Conservation (phyloP, 2,329 filamentous ascomycete species). For the Pseudonectria buxi region DNA sequence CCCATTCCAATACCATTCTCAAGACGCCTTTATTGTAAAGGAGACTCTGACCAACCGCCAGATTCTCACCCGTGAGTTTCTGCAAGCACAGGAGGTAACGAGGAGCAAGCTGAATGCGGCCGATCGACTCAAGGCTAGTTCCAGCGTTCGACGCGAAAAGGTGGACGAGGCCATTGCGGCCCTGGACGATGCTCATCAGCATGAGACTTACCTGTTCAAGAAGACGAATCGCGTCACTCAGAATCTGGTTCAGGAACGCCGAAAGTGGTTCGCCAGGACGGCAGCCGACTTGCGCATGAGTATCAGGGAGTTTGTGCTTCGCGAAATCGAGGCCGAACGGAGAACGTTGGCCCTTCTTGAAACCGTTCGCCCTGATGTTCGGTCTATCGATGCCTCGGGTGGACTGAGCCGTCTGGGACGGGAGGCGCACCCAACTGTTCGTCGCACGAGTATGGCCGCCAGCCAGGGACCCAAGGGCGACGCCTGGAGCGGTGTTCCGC, state of each 20-base stretch:
- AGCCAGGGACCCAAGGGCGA: slow-evolving; percentile 97
- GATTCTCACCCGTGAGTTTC: slow-evolving; percentile 85
- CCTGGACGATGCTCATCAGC: slow-evolving; percentile 77
- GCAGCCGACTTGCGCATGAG: slow-evolving; percentile 74
- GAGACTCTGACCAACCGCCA: slow-evolving; percentile 97
- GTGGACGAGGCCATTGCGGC: slow-evolving; percentile 94
- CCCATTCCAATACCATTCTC: slow-evolving; percentile 88
- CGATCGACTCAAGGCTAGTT: slow-evolving; percentile 79
- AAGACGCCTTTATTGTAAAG: slow-evolving; percentile 95
- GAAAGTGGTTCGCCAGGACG: slow-evolving; percentile 85
- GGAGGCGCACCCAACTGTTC: slow-evolving; percentile 70
- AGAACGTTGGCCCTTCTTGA: slow-evolving; percentile 90
- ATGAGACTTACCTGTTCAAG: slow-evolving; percentile 72
- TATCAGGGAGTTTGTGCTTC: slow-evolving; percentile 86
- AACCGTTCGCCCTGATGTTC: slow-evolving; percentile 84
- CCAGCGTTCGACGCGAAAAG: slow-evolving; percentile 85
- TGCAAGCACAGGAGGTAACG: slow-evolving; percentile 82
- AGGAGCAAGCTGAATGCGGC: slow-evolving; percentile 78
- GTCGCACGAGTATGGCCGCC: slow-evolving; percentile 71
- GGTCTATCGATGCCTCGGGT: slow-evolving; percentile 84
- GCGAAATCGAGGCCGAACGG: slow-evolving; percentile 92
- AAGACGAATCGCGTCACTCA: slow-evolving; percentile 86
- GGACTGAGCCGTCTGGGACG: slow-evolving; percentile 84
- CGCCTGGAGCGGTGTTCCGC: slow-evolving; percentile 90
- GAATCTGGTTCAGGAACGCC: slow-evolving; percentile 81